Evolutionary conservation across 2,329 filamentous ascomycete genomes (phyloP).

Genomic region (Ceratocystis colombiana): DNA sequence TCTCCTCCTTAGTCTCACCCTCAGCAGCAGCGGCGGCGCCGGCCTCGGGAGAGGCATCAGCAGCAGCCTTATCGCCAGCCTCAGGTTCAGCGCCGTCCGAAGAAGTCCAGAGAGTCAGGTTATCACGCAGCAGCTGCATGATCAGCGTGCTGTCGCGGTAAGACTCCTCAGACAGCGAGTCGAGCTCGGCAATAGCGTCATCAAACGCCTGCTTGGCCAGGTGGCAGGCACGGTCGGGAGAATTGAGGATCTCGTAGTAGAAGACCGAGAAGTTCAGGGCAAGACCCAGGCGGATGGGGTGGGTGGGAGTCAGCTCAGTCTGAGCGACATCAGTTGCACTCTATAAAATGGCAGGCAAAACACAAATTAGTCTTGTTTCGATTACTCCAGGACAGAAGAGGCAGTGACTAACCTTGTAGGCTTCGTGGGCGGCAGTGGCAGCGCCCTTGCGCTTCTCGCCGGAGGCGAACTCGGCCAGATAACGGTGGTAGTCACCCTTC

Average conservation of each 20-base stretch:
- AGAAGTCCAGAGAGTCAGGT: constrained; percentile 95
- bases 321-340: constrained; percentile 95
- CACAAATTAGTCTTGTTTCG: too few species aligned
- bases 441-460: constrained; percentile 92
- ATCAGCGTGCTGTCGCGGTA: constrained; percentile 99
- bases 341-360: constrained; percentile 36
- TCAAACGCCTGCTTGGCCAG: constrained; percentile 98
- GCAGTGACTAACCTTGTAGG: constrained; percentile 93
- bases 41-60: constrained; percentile 46
- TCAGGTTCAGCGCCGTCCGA: constrained; percentile 77
- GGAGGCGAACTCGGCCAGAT: constrained; percentile 91
- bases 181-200: constrained; percentile 94
- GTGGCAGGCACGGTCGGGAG: constrained; percentile 95
- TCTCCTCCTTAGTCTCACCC: constrained; percentile 37
- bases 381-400: constrained; percentile 38
- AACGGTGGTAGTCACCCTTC: constrained; percentile 99
- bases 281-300: constrained; percentile 94
- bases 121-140: constrained; percentile 98
- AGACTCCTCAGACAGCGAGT: constrained; percentile 93
- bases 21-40: constrained; percentile 30
- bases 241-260: constrained; percentile 99
- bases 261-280: constrained; percentile 99
- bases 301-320: constrained; percentile 91
- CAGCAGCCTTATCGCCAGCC: constrained; percentile 49
- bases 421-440: constrained; percentile 87